These are phyloP conservation scores for Cystobasidium slooffiae DNA, from an alignment of 1,284 basidiomycete species.

Conservation along the genomic window DNA sequence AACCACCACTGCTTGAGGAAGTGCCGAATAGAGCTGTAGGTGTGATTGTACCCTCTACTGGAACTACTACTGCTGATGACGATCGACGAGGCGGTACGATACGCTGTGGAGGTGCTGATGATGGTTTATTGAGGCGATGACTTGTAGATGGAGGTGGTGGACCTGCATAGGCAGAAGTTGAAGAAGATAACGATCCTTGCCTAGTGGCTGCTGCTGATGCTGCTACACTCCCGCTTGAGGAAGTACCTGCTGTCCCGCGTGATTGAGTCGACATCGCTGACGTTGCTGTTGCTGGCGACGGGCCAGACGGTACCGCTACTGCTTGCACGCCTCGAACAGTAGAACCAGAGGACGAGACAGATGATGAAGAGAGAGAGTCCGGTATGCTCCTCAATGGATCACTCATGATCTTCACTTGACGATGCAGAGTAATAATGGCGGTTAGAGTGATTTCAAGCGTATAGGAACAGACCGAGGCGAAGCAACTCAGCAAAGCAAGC, in stretches of 20 bases:
- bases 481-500: background rate
- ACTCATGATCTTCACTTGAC: background rate
- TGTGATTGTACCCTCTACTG: constrained; percentile 16
- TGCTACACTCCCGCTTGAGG: background rate
- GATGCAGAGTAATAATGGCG: background rate
- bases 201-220: background rate
- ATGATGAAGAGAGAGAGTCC: background rate
- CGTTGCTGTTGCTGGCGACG: background rate
- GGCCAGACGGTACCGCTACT: no score
- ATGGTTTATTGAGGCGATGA: constrained; percentile 43
- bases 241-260: background rate
- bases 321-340: background rate
- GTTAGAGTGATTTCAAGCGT: background rate
- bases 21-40: constrained; percentile 14
- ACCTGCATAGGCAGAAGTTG: background rate
- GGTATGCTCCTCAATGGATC: constrained; percentile 1
- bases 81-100: constrained; percentile 51
- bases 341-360: constrained; percentile 7
- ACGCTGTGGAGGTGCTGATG: constrained; percentile 52
- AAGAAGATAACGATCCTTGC: background rate
- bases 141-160: background rate
- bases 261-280: background rate
- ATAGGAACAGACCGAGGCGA: background rate
- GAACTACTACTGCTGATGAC: constrained; percentile 48
- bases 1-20: constrained; percentile 10